These are phyloP conservation scores for Acidiella bohemica DNA, from an alignment of 495 filamentous ascomycete genomes.

Conservation along the genomic window DNA sequence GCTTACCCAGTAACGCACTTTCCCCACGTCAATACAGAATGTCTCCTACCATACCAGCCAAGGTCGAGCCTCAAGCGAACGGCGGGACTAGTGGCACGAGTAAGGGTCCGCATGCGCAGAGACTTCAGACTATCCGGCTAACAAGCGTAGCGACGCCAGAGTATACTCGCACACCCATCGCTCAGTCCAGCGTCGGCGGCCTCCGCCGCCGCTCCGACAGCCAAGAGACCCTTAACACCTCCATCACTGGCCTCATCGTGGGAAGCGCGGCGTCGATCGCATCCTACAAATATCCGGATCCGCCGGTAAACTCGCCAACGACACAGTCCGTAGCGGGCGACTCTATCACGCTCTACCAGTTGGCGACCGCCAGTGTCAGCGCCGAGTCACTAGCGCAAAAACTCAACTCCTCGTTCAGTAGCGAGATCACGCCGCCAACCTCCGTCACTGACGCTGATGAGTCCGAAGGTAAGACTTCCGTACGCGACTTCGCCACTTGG, in stretches of 20 bases:
- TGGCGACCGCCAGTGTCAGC: no score
- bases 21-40: no score
- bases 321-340: no score
- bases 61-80: not conserved
- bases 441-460: not conserved
- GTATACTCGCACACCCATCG: not conserved
- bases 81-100: not conserved
- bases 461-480: conserved; percentile 4
- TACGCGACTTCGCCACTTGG: not conserved
- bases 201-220: conserved; percentile 9
- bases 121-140: no score
- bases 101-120: no score
- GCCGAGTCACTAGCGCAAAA: no score
- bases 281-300: conserved; percentile 10
- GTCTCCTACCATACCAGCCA: no score
- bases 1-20: no score
- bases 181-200: conserved; percentile 1
- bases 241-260: conserved; percentile 12
- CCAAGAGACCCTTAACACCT: conserved; percentile 7
- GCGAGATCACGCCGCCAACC: conserved; percentile 1
- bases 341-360: no score
- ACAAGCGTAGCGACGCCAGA: conserved; percentile 1
- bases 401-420: no score
- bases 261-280: conserved; percentile 3
- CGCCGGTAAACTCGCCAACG: conserved; percentile 20